Evolutionary conservation across 2,329 filamentous ascomycete genomes (phyloP), one percentile per base, ranked within the genome.

Genomic region (Didymella pinodella): DNA sequence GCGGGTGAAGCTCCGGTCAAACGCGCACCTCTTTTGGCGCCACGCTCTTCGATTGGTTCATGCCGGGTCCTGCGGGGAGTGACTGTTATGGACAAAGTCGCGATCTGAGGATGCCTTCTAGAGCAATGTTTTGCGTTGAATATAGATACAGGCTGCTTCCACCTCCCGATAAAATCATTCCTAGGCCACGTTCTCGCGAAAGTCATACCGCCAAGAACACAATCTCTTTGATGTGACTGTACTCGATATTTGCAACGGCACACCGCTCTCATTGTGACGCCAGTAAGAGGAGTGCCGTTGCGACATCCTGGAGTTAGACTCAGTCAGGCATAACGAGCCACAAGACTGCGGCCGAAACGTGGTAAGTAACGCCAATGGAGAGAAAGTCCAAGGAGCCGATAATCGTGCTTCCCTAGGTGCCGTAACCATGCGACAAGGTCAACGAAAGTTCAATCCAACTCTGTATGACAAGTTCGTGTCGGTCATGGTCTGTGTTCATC

Each of bases 91-190:
- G 26, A 10, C 32, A 20, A 12, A 40, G 36, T 44, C 26, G 31
- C 36, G 36, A 45, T 53, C 22, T 20, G 16, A 25, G 31, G 11
- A 3, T n/a, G 7, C 4, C n/a, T 4, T 16, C 18, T 7, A 16
- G 5, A 22, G 31, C n/a, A 18, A 34, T 45, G 16, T n/a, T 40
- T 49, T 58, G 36, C 20, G 31, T 45, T 46, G 55, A 20, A 40
- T 53, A 58, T 58, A 58, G 55, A 53, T 58, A 58, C 48, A 49
- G 26, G 34, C 31, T 32, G 12, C 48, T 44, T 22, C 38, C 43
- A 43, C 29, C 16, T 52, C 18, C 34, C 38, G 22, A 43, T 34
- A 20, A 20, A 8, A 16, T 25, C 10, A 28, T 14, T 8, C 22
- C 4, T 12, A 20, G 6, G 29, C 22, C 18, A 7, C n/a, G 18